Conservation (phyloP, 1,139 yeast species). For the Candida tetrigidarum region DNA sequence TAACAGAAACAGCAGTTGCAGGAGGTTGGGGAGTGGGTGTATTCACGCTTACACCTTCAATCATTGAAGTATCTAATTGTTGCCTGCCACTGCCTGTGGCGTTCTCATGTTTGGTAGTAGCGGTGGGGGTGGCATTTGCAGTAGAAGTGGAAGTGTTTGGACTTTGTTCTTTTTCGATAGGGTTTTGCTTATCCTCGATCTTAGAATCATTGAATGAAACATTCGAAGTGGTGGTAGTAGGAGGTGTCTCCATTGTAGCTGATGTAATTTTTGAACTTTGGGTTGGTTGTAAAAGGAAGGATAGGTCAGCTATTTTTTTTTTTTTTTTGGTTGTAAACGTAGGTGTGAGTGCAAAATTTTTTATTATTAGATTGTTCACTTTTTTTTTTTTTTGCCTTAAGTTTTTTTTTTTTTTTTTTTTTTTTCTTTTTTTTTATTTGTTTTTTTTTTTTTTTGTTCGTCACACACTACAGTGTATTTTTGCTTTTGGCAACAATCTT, state of each 20-base stretch:
- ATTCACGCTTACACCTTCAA: neutral
- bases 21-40: neutral
- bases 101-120: neutral
- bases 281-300: constrained; percentile 1
- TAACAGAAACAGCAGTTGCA: neutral
- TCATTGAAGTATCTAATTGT: neutral
- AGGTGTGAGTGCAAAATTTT: neutral
- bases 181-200: neutral
- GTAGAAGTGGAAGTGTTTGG: too few relatives aligned
- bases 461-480: neutral
- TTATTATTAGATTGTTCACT: neutral
- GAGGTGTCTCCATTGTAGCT: constrained; percentile 2
- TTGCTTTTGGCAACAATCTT: neutral
- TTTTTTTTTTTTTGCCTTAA: neutral
- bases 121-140: too few relatives aligned
- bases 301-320: neutral
- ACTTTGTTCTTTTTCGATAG: neutral
- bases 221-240: neutral
- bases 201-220: neutral
- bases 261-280: neutral
- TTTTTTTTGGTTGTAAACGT: constrained; percentile 1
- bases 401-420: neutral
- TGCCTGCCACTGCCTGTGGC: neutral
- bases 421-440: neutral
- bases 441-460: neutral